Evolutionary conservation across 2,329 filamentous ascomycete species (phyloP), one percentile per base, ranked within the genome.

Genomic region (Neurospora sp.): DNA sequence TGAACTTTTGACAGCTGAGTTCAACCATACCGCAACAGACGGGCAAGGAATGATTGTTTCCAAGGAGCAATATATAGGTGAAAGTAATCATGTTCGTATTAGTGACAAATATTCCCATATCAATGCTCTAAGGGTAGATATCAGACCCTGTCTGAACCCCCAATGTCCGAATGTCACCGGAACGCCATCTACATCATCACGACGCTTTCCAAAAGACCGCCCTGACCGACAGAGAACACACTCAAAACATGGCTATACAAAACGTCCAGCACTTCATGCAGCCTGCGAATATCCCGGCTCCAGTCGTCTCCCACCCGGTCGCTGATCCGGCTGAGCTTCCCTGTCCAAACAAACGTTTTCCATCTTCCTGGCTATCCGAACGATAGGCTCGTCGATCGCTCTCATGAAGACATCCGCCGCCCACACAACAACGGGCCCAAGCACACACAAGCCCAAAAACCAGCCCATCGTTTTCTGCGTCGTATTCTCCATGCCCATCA

Each of bases 351-450:
- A 78, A 1, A 70, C 42, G 28, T 43, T 71, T 70, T 80, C 78
- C 28, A 79, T 36, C 67, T 71, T 75, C 62, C 76, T 75, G 5
- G 76, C 78, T 46, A 78, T 43, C 15, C 40, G 71, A 58, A 79
- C 76, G 66, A 79, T 75, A 11, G 76, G 77, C 80, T 75, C 83
- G 81, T 90, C 88, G 6, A 90, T 81, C 1, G 78, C 78, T 38
- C 86, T 81, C 85, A 86, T 89, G 74, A 89, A 89, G 3, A 90
- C 70, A 76, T 90, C 87, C 1, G 85, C 84, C 5, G 82, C 80
- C 82, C 86, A 89, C 6, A 89, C 79, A 0, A 84, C 79, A 1
- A 80, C 70, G 3, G 79, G 74, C 4, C 75, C 76, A 2, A 81
- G 68, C 4, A 80, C 67, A 15, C 76, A 72, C 17, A 84, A 74